Base-by-base conservation (phyloP, 2,329 filamentous ascomycete species). In the Pseudocercospora pini-densiflorae region DNA sequence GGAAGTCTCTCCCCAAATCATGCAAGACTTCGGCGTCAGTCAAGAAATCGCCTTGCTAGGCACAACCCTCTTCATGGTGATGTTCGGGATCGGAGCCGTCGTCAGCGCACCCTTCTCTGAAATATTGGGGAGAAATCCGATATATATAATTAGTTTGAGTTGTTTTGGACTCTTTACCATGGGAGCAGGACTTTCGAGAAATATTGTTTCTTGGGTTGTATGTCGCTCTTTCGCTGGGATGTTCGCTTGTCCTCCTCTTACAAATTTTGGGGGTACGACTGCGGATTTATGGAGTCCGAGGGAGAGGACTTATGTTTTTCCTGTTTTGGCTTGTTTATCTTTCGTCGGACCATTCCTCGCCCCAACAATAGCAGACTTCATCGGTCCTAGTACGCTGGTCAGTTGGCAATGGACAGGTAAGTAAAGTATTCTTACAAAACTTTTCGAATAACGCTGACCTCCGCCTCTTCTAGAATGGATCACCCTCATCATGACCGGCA, bases 391-490 rank as follows among this genome's bases (percentile, higher is more conserved):
- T 43, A 68, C 72, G 0, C 43, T 71, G 6, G 21, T 57, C 7
- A 33, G 27, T 3, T 57, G 67, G 82, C 29, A 77, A 76, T 31
- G 84, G 83, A 57, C 54, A 1, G 54, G 27, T 36, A 29, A 36
- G 29, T 31, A 5, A 33, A 31, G 8, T 9, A 5, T 27, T 27
- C 24, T 27, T 5, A 2, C 24, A 27, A 31, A 31, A 6, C 29
- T 31, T 31, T 31, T 12, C 8, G n/a, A 29, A 57, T 12, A 10
- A 10, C n/a, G 24, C 27, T n/a, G 31, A n/a, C 49, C 16, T 16
- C 10, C 27, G 83, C 79, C 81, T 23, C 84, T 81, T 80, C 75
- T 77, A 0, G 80, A 83, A 67, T 85, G 83, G 83, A 75, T 73
- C 7, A 73, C 59, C 3, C 66, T 75, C 5, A 69, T 74, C 2